Percentiles rank a stretch among this genome's conserved stretches.
Conservation (phyloP, 805 yeast species). For the Kluyveromyces siamensis region DNA sequence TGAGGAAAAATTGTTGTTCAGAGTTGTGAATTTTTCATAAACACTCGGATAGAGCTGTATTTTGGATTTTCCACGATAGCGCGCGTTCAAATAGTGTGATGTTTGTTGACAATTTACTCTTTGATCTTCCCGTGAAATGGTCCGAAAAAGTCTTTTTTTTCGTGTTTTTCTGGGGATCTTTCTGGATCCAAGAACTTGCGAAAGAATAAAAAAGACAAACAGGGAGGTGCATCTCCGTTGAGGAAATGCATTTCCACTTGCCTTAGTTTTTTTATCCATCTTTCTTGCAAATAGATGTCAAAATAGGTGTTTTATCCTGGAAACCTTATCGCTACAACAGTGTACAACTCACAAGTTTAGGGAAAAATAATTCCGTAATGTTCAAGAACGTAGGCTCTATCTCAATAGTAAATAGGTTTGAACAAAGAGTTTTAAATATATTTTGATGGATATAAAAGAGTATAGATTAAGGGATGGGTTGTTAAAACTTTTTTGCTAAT, state of each 20-base stretch:
- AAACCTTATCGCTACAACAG: not conserved
- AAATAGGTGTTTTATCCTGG: too few species aligned
- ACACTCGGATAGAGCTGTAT: not conserved
- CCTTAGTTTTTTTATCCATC: not conserved
- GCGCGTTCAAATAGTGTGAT: not conserved
- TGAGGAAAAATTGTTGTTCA: too few species aligned
- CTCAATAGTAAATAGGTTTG: too few species aligned
- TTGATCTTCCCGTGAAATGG: not conserved
- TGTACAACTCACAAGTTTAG: not conserved
- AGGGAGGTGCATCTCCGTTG: not conserved
- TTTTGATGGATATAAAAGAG: not conserved
- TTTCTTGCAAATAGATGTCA: too few species aligned
- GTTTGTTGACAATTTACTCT: not conserved
- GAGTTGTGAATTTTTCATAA: not conserved
- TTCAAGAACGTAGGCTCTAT: not conserved
- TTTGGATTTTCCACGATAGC: not conserved
- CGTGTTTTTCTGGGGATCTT: not conserved
- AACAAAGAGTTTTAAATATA: not conserved
- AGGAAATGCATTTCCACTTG: constrained; percentile 3
- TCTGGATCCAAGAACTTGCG: not conserved
- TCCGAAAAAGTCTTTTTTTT: not conserved
- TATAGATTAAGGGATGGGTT: too few species aligned
- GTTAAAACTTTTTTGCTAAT: too few species aligned
- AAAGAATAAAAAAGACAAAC: too few species aligned
- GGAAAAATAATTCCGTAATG: not conserved